Evolutionary conservation across 2,329 filamentous ascomycete genomes (phyloP).

Genomic region (Penicillium sp.): DNA sequence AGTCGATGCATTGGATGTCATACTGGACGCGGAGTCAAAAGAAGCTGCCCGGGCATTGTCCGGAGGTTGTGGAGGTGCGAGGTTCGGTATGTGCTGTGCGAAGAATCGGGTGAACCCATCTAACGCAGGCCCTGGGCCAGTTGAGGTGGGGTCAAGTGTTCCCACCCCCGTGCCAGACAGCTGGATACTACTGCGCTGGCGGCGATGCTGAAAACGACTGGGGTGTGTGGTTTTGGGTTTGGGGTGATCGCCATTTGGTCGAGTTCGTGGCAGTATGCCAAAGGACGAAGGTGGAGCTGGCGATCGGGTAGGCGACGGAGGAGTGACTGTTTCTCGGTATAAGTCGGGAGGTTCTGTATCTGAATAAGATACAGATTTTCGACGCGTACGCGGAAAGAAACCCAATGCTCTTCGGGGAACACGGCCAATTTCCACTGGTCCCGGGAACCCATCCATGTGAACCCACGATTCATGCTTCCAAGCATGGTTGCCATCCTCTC

Average conservation of each 20-base stretch:
- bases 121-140: constrained; percentile 66
- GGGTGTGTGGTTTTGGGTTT: constrained; percentile 26
- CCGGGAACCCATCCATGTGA: constrained; percentile 65
- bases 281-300: constrained; percentile 28
- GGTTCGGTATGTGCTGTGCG: constrained; percentile 74
- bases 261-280: constrained; percentile 26
- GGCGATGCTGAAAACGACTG: constrained; percentile 36
- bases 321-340: constrained; percentile 30
- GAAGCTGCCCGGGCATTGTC: constrained; percentile 46
- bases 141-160: constrained; percentile 61
- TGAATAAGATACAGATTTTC: constrained; percentile 69
- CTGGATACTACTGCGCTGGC: constrained; percentile 50
- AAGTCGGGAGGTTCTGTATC: constrained; percentile 52
- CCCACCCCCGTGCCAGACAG: constrained; percentile 86
- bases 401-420: constrained; percentile 77
- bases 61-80: constrained; percentile 64
- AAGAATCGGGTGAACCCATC: constrained; percentile 84
- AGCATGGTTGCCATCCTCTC: constrained; percentile 59
- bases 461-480: constrained; percentile 94
- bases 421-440: constrained; percentile 80
- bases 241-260: constrained; percentile 30
- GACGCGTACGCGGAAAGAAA: constrained; percentile 85
- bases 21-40: constrained; percentile 35
- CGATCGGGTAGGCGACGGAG: constrained; percentile 26
- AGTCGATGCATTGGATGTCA: constrained; percentile 36